A percentile compares a stretch with the other conserved stretches of the same genome.
phyloP scores from a whole-genome alignment of 495 filamentous ascomycete genomes.

The Penicillium maclennaniae region DNA sequence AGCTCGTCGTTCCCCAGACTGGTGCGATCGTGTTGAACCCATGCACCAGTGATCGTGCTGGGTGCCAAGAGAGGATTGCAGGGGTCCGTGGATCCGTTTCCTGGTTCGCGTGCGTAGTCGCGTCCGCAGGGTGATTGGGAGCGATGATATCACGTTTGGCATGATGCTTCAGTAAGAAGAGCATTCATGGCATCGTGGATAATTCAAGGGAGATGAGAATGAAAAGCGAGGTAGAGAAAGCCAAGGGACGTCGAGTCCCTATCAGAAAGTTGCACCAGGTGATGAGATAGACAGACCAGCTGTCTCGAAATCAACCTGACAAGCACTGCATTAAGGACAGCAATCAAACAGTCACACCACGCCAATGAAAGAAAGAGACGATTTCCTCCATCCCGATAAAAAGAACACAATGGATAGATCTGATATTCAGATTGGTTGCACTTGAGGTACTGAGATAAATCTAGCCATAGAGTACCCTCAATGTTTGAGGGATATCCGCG shows the following conservation, averaged over 20 bases:
- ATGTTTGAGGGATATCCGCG: not conserved
- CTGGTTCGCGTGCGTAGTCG: no score
- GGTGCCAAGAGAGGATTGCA: no score
- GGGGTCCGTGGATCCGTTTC: not conserved
- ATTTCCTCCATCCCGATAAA: not conserved
- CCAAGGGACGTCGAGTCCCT: not conserved
- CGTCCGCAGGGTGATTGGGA: no score
- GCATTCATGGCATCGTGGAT: not conserved
- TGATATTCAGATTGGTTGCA: conserved; percentile 9
- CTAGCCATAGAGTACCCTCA: conserved; percentile 6
- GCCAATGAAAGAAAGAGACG: not conserved
- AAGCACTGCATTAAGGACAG: not conserved
- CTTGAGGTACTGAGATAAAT: conserved; percentile 14
- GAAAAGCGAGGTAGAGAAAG: no score
- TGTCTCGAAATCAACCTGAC: not conserved
- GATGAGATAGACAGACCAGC: not conserved
- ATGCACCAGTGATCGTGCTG: not conserved
- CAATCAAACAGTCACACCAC: not conserved
- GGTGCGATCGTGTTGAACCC: not conserved
- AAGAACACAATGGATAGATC: not conserved
- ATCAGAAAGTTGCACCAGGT: no score
- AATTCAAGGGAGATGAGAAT: not conserved
- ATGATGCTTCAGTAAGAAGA: not conserved
- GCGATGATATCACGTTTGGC: not conserved
- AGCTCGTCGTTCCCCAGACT: not conserved